These are phyloP conservation scores for Rhypophila decipiens DNA, from an alignment of 495 filamentous ascomycete species.

Conservation along the genomic window DNA sequence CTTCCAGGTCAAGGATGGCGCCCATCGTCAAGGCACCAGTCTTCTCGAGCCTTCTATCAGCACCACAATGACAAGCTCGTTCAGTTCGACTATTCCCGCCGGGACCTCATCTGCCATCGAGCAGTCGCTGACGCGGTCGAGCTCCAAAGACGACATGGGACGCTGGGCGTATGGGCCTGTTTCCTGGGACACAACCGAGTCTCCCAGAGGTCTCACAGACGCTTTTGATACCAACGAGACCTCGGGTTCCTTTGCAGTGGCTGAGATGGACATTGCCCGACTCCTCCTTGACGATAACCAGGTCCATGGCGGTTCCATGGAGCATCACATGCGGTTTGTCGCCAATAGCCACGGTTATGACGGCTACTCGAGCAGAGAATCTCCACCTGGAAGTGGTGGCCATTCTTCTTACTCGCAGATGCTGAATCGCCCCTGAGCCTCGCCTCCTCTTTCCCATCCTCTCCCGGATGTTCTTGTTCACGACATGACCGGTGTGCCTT, in stretches of 20 bases:
- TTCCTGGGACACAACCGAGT: constrained; percentile 27
- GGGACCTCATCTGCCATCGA: constrained; percentile 25
- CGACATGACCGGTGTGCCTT: no score
- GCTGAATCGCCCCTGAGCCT: no score
- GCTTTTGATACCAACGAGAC: constrained; percentile 18
- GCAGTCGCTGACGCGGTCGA: constrained; percentile 29
- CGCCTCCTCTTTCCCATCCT: no score
- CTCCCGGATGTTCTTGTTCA: no score
- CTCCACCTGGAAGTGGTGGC: no score
- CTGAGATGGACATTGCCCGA: constrained; percentile 46
- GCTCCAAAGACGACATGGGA: constrained; percentile 36
- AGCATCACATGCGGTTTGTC: not conserved
- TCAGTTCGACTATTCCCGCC: constrained; percentile 22
- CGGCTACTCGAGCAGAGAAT: no score
- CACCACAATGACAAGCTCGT: constrained; percentile 26
- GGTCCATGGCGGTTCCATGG: not conserved
- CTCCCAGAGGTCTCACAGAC: constrained; percentile 16
- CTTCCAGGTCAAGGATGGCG: constrained; percentile 33
- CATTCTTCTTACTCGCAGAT: no score
- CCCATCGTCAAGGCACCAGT: constrained; percentile 14
- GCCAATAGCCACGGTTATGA: no score
- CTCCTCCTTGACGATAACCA: constrained; percentile 33
- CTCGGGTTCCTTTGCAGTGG: constrained; percentile 14
- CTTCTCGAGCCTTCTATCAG: constrained; percentile 36
- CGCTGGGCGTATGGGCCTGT: constrained; percentile 23